Evolutionary conservation across 495 filamentous ascomycete species (phyloP).

Genomic region (Symbiotaphrina buchneri): DNA sequence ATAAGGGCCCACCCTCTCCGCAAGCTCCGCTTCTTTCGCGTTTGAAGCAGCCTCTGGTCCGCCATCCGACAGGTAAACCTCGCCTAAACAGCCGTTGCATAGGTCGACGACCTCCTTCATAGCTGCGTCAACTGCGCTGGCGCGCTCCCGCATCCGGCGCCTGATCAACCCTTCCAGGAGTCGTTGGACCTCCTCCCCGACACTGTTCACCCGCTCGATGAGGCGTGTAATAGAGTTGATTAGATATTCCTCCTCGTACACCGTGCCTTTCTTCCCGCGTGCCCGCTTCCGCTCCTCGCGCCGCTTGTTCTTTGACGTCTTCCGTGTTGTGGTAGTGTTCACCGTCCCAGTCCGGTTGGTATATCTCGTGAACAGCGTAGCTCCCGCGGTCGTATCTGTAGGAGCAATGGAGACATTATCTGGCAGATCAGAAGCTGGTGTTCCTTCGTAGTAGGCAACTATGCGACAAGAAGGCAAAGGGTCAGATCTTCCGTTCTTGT

Average conservation of each 20-base stretch:
- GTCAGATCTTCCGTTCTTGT: background rate
- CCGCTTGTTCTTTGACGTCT: constrained; percentile 61
- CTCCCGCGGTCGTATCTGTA: constrained; percentile 55
- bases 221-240: constrained; percentile 68
- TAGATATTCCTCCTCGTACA: constrained; percentile 95
- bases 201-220: constrained; percentile 58
- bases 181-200: constrained; percentile 40
- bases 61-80: constrained; percentile 31
- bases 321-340: constrained; percentile 48
- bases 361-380: constrained; percentile 78
- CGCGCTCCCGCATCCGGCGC: constrained; percentile 71
- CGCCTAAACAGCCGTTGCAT: constrained; percentile 36
- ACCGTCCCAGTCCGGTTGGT: constrained; percentile 38
- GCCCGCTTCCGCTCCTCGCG: constrained; percentile 90
- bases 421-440: constrained; percentile 41
- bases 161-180: constrained; percentile 55
- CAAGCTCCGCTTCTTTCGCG: constrained; percentile 5
- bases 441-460: constrained; percentile 30
- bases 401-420: constrained; percentile 85
- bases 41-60: constrained; percentile 5
- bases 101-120: constrained; percentile 47
- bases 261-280: constrained; percentile 78
- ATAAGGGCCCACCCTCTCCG: constrained; percentile 8
- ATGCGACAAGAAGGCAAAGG: constrained; percentile 20
- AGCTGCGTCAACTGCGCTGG: constrained; percentile 47